Conservation (phyloP, 306 rosid species). For the Acacia acuminata region DNA sequence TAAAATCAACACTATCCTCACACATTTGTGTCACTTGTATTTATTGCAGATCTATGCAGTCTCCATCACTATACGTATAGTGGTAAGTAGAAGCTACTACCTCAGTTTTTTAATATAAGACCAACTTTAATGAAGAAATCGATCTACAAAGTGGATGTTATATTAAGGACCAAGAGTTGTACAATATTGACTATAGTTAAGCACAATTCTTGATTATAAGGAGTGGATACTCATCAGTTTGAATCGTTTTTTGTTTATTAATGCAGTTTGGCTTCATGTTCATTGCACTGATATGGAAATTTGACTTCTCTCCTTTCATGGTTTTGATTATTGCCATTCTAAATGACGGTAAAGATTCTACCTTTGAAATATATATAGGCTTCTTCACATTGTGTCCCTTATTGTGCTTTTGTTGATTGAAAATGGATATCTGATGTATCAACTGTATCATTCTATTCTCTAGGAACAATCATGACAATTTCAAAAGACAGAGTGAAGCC, state of each 20-base stretch:
- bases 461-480: conserved; percentile 98
- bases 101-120: too few relatives aligned
- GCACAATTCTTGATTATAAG: background rate
- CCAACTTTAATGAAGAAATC: too few relatives aligned
- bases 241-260: conserved; percentile 28
- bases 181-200: background rate
- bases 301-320: conserved; percentile 99
- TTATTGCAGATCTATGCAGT: conserved; percentile 88
- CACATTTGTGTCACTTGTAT: conserved; percentile 7
- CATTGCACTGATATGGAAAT: conserved; percentile 92
- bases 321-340: conserved; percentile 97
- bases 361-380: background rate
- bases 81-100: conserved; percentile 55
- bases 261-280: conserved; percentile 97
- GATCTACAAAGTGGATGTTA: too few relatives aligned
- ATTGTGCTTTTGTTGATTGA: background rate
- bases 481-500: conserved; percentile 99
- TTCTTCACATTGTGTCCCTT: background rate
- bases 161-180: too few relatives aligned
- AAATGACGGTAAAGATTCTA: conserved; percentile 72
- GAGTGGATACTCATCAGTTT: background rate
- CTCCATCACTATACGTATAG: conserved; percentile 98
- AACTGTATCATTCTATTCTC: background rate
- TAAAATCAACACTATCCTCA: conserved; percentile 16
- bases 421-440: conserved; percentile 27